Base-by-base conservation (phyloP, 2,329 filamentous ascomycete species). In the Ascochyta pisi region DNA sequence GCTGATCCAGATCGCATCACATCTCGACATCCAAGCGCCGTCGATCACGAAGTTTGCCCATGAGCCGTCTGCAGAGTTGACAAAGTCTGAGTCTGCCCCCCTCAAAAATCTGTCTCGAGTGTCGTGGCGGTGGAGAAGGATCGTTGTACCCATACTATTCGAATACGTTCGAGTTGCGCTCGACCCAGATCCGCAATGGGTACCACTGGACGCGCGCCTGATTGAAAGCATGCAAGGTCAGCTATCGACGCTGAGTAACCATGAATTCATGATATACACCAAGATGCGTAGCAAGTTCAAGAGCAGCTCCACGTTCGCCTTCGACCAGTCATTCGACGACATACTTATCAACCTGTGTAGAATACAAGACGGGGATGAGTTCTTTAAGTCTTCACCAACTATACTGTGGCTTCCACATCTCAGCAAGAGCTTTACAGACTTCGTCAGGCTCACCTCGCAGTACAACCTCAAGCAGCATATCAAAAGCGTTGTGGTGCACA, bases 401-500 rank as follows among this genome's bases (percentile, higher is more conserved):
- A 65, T 63, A 4, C 51, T 69, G 1, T 74, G 71, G 70, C 60
- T 74, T 45, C 73, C 71, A 22, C 71, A 74, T 46, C 65, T 75
- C 9, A 64, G 63, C 10, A 62, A 35, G 6, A 45, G 19, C 2
- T 75, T 73, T 41, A 16, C 49, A 9, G 39, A 50, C 0, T 71
- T 75, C 38, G 41, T 35, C 2, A 47, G 23, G 1, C 69, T 75
- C 22, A 44, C 72, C 0, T 19, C 33, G 10, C 50, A 58, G 6
- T 60, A 73, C 15, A 54, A 62, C 0, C 52, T 75, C 15, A 70
- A 69, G 31, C 59, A 64, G 26, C 68, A 79, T 50, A 76, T 87
- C 24, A 72, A 73, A 29, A 84, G 78, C 47, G 67, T 86, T 4
- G 79, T 83, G 12, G 70, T 83, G 8, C 70, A 76, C 46, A 78